A percentile compares a stretch with the other conserved stretches of the same genome.
Conservation (phyloP, 1,284 basidiomycete species). For the Exobasidium cylindrosporum region DNA sequence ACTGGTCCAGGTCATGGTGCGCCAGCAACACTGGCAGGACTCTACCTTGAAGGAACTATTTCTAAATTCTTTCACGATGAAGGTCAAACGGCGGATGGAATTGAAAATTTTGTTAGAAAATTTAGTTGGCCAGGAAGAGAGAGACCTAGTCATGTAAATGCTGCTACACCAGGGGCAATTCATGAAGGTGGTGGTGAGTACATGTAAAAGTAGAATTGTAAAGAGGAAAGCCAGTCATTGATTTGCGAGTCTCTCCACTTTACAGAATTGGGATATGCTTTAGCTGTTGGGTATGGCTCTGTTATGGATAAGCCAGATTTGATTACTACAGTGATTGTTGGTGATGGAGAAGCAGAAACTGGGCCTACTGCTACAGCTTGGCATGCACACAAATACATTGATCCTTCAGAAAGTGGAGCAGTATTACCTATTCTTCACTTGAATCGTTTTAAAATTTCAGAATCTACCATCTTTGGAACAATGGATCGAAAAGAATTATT, state of each 20-base stretch:
- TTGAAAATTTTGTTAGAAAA: conserved; percentile 66
- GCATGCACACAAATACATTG: conserved; percentile 80
- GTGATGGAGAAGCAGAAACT: conserved; percentile 83
- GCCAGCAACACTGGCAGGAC: conserved; percentile 72
- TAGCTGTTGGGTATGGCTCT: conserved; percentile 69
- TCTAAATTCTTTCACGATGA: conserved; percentile 71
- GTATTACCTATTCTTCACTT: conserved; percentile 82
- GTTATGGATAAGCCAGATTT: conserved; percentile 85
- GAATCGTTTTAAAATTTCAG: conserved; percentile 81
- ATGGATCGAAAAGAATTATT: conserved; percentile 80
- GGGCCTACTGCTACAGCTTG: conserved; percentile 63
- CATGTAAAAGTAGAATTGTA: no score
- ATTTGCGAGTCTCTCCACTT: no score
- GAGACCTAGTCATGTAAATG: conserved; percentile 62
- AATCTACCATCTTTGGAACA: conserved; percentile 80
- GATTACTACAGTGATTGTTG: conserved; percentile 73
- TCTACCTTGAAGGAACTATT: conserved; percentile 79
- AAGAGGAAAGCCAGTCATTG: no score
- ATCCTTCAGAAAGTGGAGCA: conserved; percentile 84
- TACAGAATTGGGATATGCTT: conserved; percentile 58
- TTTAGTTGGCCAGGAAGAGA: conserved; percentile 70
- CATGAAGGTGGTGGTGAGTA: conserved; percentile 72
- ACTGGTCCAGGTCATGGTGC: conserved; percentile 59
- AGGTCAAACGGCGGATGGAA: conserved; percentile 65
- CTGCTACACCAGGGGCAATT: conserved; percentile 77